These are phyloP conservation scores for Taiozyma onychis DNA, from an alignment of 1,139 yeast genomes.

Conservation along the genomic window DNA sequence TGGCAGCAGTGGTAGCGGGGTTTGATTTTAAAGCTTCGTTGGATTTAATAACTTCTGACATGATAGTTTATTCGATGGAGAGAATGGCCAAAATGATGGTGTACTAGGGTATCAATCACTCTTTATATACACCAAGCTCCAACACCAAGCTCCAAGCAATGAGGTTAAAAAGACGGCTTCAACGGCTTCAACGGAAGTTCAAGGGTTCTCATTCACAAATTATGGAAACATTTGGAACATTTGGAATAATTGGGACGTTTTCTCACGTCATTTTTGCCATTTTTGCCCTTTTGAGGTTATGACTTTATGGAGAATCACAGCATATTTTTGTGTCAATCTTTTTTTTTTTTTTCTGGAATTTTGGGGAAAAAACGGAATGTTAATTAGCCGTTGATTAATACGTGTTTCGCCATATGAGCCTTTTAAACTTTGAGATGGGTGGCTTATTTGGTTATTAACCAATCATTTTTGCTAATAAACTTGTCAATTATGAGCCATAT, in stretches of 20 bases:
- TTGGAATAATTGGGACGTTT: neutral
- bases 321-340: neutral
- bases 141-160: too few relatives aligned
- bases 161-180: too few relatives aligned
- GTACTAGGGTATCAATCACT: neutral
- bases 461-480: too few relatives aligned
- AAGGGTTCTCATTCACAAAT: neutral
- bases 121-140: neutral
- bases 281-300: too few relatives aligned
- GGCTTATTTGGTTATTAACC: too few relatives aligned
- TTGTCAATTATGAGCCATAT: too few relatives aligned
- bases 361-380: neutral
- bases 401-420: neutral
- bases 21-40: slow-evolving; percentile 49
- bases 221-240: neutral
- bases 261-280: neutral
- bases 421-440: too few relatives aligned
- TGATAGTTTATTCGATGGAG: neutral
- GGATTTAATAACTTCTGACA: slow-evolving; percentile 10
- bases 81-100: too few relatives aligned
- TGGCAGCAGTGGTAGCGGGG: slow-evolving; percentile 44
- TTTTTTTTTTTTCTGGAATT: neutral
- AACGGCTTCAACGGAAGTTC: neutral
- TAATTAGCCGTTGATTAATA: too few relatives aligned
- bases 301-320: too few relatives aligned